A percentile compares a stretch with the other conserved stretches of the same genome.
Conservation (phyloP, 345 rosid species). For the Noccaea caerulescens region DNA sequence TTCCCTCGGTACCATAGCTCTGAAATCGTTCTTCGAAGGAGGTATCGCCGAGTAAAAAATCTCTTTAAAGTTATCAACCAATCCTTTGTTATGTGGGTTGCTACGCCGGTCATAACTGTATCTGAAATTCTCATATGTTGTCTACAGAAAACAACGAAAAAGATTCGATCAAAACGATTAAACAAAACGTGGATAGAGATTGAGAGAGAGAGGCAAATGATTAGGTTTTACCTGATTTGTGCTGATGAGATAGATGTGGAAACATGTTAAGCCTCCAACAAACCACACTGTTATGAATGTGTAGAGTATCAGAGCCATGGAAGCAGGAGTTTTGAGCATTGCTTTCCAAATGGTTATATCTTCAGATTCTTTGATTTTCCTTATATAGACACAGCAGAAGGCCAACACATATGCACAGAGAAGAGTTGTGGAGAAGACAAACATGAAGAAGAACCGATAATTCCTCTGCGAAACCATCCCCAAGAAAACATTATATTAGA, state of each 20-base stretch:
- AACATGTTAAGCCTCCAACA: slow-evolving; percentile 89
- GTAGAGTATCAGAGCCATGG: slow-evolving; percentile 74
- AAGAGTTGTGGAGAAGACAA: slow-evolving; percentile 81
- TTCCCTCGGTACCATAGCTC: slow-evolving; percentile 68
- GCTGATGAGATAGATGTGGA: slow-evolving; percentile 79
- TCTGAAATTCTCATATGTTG: slow-evolving; percentile 86
- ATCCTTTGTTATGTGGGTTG: slow-evolving; percentile 84
- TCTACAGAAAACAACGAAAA: slow-evolving; percentile 52
- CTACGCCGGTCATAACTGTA: slow-evolving; percentile 68
- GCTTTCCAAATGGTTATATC: slow-evolving; percentile 66
- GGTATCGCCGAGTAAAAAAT: slow-evolving; percentile 70
- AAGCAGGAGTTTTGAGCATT: slow-evolving; percentile 67
- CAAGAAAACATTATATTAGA: slow-evolving; percentile 20
- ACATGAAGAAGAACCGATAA: slow-evolving; percentile 95
- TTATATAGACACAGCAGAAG: slow-evolving; percentile 77
- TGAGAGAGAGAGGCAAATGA: background rate
- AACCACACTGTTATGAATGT: slow-evolving; percentile 77
- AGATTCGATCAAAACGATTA: background rate
- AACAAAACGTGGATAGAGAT: background rate
- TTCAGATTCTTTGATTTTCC: slow-evolving; percentile 57
- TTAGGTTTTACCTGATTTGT: slow-evolving; percentile 70
- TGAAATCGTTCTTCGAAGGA: slow-evolving; percentile 74
- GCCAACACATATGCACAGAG: slow-evolving; percentile 80
- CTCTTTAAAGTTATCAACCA: slow-evolving; percentile 70
- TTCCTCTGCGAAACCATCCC: slow-evolving; percentile 63